Conservation (phyloP, 805 yeast genomes). For the Scheffersomyces amazonensis region DNA sequence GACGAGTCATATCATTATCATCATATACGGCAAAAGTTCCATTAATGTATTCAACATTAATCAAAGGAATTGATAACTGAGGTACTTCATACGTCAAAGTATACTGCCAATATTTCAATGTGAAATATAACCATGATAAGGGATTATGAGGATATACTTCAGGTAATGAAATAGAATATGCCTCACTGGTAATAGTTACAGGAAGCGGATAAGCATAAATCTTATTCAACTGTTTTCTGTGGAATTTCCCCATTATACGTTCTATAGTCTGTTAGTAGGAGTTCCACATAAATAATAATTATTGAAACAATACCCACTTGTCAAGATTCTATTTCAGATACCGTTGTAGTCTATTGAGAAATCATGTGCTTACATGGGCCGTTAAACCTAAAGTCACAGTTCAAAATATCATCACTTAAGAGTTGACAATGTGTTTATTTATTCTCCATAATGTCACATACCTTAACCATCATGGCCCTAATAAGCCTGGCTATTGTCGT, state of each 20-base stretch:
- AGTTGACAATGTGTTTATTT: too few relatives aligned
- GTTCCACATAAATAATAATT: too few relatives aligned
- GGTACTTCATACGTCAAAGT: slow-evolving; percentile 23
- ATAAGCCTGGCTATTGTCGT: too few relatives aligned
- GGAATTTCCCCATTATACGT: slow-evolving; percentile 32
- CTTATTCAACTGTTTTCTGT: slow-evolving; percentile 25
- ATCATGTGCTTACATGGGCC: slow-evolving; percentile 64
- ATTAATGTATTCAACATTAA: slow-evolving; percentile 22
- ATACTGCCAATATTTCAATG: slow-evolving; percentile 27
- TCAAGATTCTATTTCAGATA: slow-evolving; percentile 71
- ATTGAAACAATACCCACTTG: too few relatives aligned
- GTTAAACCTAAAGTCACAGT: slow-evolving; percentile 20
- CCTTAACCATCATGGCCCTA: too few relatives aligned
- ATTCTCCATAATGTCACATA: too few relatives aligned
- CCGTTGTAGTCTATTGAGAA: slow-evolving; percentile 95
- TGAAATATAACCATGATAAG: slow-evolving; percentile 54
- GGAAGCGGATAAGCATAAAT: slow-evolving; percentile 56
- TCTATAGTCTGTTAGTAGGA: too few relatives aligned
- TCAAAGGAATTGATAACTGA: slow-evolving; percentile 12
- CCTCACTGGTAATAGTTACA: slow-evolving; percentile 35
- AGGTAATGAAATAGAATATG: slow-evolving; percentile 44
- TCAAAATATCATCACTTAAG: slow-evolving; percentile 14
- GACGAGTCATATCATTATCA: slow-evolving; percentile 43
- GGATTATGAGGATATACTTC: slow-evolving; percentile 63
- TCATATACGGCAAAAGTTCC: slow-evolving; percentile 40